phyloP scores from a whole-genome alignment of 2,329 filamentous ascomycete genomes.

The Arthrinium phaeospermum region DNA sequence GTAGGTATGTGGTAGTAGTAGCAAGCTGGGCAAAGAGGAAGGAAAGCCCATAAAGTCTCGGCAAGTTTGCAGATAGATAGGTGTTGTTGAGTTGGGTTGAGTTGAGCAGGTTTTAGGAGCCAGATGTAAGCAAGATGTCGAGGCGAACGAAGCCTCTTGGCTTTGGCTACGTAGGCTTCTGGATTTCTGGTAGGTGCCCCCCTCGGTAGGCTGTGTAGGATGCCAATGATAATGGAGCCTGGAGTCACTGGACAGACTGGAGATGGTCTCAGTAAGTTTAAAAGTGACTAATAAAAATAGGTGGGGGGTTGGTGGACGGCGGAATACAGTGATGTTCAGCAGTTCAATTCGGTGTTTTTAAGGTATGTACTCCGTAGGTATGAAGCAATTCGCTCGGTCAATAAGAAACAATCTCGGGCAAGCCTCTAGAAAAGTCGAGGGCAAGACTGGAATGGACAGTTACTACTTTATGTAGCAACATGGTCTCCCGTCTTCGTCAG shows the following conservation, averaged over 20 bases:
- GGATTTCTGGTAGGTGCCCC: neutral
- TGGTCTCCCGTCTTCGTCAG: neutral
- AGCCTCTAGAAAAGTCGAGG: neutral
- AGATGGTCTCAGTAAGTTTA: conserved; percentile 9
- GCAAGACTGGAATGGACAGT: neutral
- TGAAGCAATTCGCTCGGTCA: neutral
- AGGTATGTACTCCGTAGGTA: too few relatives aligned
- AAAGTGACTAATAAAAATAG: conserved; percentile 4
- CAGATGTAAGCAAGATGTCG: neutral
- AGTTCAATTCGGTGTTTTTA: neutral
- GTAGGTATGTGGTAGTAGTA: too few relatives aligned
- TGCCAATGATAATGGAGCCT: conserved; percentile 2
- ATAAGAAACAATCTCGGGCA: neutral
- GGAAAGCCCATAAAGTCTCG: neutral
- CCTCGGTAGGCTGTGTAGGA: conserved; percentile 15
- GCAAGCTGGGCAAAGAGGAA: neutral
- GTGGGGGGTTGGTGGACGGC: neutral
- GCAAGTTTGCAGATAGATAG: neutral
- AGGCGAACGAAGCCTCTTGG: neutral
- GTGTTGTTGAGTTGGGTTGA: neutral
- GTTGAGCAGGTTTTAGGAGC: neutral
- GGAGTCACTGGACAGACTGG: conserved; percentile 8
- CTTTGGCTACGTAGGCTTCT: neutral
- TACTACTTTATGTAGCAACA: neutral
- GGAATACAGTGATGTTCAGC: neutral